Evolutionary conservation across 768 basidiomycete species (phyloP), one percentile per base, ranked within the genome.

Genomic region (Pholiota microspora): DNA sequence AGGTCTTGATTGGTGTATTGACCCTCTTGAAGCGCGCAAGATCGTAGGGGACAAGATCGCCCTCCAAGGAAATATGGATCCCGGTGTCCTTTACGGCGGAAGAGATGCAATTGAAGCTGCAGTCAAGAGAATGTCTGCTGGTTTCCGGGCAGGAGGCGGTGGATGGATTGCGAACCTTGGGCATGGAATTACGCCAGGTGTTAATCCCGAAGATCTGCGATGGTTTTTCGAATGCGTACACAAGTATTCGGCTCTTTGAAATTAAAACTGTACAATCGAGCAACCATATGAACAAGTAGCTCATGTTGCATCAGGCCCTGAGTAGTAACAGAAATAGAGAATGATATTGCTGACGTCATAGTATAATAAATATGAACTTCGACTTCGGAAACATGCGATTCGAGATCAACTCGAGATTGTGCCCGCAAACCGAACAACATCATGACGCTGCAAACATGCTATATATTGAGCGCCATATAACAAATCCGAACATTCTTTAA

Each of bases 141-240:
- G 79, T n/a, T 98, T 98, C 74, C 76, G 79, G 47, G 75, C 77
- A 4, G 77, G 75, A 7, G 78, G 75, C 48, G 81, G 83, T 8
- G 89, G 85, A n/a, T 98, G 95, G 94, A 98, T 98, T 64, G 90
- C 91, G 7, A 98, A 98, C 72, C 74, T 99, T 18, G 97, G 97
- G 0, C 97, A 98, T 67, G 97, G 97, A 4, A 95, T 99, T 62
- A 97, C 94, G 3, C 97, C 97, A 9, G 89, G 85, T 23, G 95
- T 98, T 12, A 85, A 97, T 68, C 94, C 96, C 18, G 94, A 98
- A 52, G 92, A 97, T 69, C 75, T 97, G 69, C 77, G 79, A 53
- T 96, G 86, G 84, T 97, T 96, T 77, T 83, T 96, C 58, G 82
- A 96, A 69, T 95, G 93, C 64, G 80, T 94, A 45, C 90, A 88